Conservation (phyloP, 176 grass and related monocot genomes). For the Oryza rufipogon region DNA sequence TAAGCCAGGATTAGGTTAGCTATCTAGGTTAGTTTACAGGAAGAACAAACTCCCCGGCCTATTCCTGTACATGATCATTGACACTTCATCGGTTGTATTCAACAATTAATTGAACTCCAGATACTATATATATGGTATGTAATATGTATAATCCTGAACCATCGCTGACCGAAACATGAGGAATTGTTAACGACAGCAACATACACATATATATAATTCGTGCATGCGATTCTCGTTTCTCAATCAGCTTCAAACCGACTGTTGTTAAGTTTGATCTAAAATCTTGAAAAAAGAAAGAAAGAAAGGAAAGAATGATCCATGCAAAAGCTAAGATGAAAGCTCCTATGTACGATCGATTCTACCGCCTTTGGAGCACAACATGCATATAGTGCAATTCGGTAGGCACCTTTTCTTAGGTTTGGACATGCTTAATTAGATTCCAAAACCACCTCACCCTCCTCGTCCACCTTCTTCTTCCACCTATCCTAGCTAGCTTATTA, state of each 20-base stretch:
- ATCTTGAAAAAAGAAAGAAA: background rate
- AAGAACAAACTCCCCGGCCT: background rate
- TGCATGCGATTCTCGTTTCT: background rate
- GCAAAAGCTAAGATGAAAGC: background rate
- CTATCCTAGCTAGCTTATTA: conserved; percentile 5
- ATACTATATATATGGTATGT: background rate
- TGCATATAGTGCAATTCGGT: conserved; percentile 37
- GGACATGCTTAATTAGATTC: conserved; percentile 42
- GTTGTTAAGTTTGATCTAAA: background rate
- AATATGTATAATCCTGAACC: background rate
- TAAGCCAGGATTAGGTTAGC: conserved; percentile 11
- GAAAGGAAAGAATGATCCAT: conserved; percentile 31
- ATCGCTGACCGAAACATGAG: background rate
- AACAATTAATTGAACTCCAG: background rate
- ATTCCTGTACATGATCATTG: conserved; percentile 26
- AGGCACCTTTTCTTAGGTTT: conserved; percentile 28
- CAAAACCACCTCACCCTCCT: conserved; percentile 43
- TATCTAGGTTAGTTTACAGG: background rate
- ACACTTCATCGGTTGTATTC: background rate
- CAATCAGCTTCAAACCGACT: background rate
- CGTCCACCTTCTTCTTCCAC: conserved; percentile 19
- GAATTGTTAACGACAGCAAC: background rate
- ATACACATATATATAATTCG: background rate
- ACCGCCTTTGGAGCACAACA: background rate
- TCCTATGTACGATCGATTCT: background rate